Evolutionary conservation across 805 yeast species (phyloP), one percentile per base, ranked within the genome.

Genomic region (Maudiozyma serrabonitensis): DNA sequence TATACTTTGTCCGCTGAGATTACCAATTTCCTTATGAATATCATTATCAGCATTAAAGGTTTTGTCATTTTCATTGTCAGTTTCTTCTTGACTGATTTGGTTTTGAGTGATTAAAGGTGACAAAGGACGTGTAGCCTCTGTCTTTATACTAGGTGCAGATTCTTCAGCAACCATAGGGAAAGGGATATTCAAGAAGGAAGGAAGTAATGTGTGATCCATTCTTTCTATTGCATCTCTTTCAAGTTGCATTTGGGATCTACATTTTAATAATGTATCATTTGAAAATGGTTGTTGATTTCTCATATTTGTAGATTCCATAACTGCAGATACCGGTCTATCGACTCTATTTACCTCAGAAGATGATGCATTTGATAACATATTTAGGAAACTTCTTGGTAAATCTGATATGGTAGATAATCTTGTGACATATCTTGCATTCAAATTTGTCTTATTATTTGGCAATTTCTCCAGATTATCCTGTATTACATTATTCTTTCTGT

Each of bases 381-480:
- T 59, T 8, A 55, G 34, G 23, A 58, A 53, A 43, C 62, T 57
- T 40, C 50, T 59, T 5, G 66, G 60, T n/a, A 56, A 47, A 46
- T 62, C 67, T 7, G 66, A 63, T 11, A 64, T 61, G 4, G 59
- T 58, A 8, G 69, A 64, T 15, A 62, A 46, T 43, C 66, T 57
- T 4, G 64, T 57, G n/a, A 57, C 60, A 47, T 58, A 59, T 25
- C 43, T 48, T 3, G 38, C 19, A 43, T 46, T 53, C 28, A 40
- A 21, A 35, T 35, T 49, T 16, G 23, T 25, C 21, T 31, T 41
- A 26, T 32, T 23, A 18, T 34, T 18, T 45, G 48, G 40, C 32
- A 38, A 12, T 8, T 8, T 6, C 13, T 46, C 34, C 8, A 12
- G 7, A 5, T 34, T 38, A 5, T 12, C 23, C 31, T n/a, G 15